Percentiles rank a stretch among this genome's conserved stretches.
Evolutionary conservation across 2,329 filamentous ascomycete genomes (phyloP).

Genomic region (Monilinia laxa): DNA sequence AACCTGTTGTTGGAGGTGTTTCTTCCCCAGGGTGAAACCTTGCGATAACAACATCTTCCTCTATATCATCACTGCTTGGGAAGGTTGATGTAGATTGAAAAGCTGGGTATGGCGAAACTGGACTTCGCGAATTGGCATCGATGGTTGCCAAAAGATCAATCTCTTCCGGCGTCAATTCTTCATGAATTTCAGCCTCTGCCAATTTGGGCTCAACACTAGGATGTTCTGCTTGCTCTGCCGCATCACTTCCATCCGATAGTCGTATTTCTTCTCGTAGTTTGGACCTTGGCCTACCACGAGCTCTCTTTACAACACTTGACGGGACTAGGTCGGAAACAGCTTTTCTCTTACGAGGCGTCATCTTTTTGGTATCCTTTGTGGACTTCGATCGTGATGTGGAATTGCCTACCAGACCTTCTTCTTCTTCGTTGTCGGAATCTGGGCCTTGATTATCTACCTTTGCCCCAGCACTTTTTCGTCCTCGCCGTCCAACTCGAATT

Average conservation of each 20-base stretch:
- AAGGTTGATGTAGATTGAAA: constrained; percentile 30
- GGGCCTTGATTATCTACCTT: constrained; percentile 34
- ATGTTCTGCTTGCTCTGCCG: constrained; percentile 28
- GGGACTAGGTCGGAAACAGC: background rate
- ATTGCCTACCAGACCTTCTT: constrained; percentile 32
- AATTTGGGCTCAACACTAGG: constrained; percentile 28
- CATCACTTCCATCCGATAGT: constrained; percentile 30
- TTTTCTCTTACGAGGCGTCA: constrained; percentile 27
- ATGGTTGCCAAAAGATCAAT: constrained; percentile 21
- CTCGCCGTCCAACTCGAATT: constrained; percentile 29
- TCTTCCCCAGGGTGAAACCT: constrained; percentile 34
- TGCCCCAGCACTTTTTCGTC: constrained; percentile 36
- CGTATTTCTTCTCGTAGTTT: constrained; percentile 21
- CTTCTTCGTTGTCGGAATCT: constrained; percentile 32
- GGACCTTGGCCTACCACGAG: constrained; percentile 23
- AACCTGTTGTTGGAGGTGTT: constrained; percentile 32
- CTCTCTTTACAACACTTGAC: constrained; percentile 21
- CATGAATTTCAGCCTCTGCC: constrained; percentile 25
- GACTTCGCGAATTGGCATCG: constrained; percentile 12
- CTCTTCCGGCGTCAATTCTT: constrained; percentile 22
- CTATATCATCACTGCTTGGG: constrained; percentile 21
- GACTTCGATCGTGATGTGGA: constrained; percentile 36
- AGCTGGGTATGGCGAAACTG: constrained; percentile 30
- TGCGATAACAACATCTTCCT: constrained; percentile 35
- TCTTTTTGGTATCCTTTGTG: constrained; percentile 31